Evolutionary conservation across 495 filamentous ascomycete species (phyloP), one percentile per base, ranked within the genome.

Genomic region (Aspergillus leporis): DNA sequence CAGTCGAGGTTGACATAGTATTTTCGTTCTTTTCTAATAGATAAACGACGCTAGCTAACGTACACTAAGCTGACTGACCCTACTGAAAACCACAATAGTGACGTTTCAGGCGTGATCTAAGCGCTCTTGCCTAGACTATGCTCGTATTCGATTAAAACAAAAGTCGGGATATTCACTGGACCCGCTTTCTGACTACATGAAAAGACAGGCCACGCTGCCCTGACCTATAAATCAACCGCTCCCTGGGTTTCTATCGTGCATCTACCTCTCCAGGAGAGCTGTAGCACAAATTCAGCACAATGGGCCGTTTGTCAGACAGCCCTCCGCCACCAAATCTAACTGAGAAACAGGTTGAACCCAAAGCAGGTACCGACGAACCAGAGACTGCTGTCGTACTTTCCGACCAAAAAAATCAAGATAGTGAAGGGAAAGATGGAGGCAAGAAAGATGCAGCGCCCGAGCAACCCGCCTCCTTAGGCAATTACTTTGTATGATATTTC

Each of bases 391-490:
- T 40, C 45, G 38, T 36, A 47, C 8, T 16, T 8, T 32, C 40
- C 4, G 14, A 16, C 21, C n/a, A 52, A 4, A 18, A 5, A 16
- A 31, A 31, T 5, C 3, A 9, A 8, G 22, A 43, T n/a, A 5
- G 8, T 4, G 21, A 55, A 12, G 40, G 46, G 3, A 53, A 53
- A 19, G 34, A 21, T 5, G 47, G 32, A 13, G 14, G 4, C 41
- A 43, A 55, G 19, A 14, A 56, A 21, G 74, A 83, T 43, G 84
- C 9, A 23, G 14, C 18, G 23, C 21, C 50, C 0, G 34, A 59
- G 30, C 36, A 59, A 16, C 5, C 41, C 14, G 56, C 51, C 43
- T 62, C 61, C 5, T 3, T 59, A 3, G 56, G 23, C 22, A 55
- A 55, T 19, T 62, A 62, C 34, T 62, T 62, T 50, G 61, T 62